Evolutionary conservation across 192 early-diverging fungal genomes (phyloP).

Genomic region (Paraglomus occultum): DNA sequence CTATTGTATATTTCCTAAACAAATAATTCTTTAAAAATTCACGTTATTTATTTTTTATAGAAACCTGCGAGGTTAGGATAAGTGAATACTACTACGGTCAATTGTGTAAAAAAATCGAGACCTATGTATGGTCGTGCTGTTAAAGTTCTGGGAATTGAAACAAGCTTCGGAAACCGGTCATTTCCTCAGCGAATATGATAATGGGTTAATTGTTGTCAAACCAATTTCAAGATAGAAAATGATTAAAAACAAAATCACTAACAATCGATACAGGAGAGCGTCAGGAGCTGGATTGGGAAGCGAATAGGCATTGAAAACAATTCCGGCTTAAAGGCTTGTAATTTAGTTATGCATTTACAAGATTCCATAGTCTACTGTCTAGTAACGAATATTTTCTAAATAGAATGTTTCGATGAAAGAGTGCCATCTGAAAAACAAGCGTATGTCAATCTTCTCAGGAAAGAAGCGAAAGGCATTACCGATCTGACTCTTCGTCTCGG

Average conservation of each 20-base stretch:
- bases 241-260: neutral
- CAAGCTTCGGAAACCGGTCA: neutral
- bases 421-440: conserved; percentile 7
- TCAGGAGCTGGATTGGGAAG: conserved; percentile 14
- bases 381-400: conserved; percentile 14
- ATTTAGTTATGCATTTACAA: conserved; percentile 13
- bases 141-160: conserved; percentile 1
- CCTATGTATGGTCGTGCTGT: neutral
- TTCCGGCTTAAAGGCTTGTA: conserved; percentile 16
- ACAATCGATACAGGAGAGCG: neutral
- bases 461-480: conserved; percentile 17
- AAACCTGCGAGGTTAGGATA: conserved; percentile 6
- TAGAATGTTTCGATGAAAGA: conserved; percentile 17
- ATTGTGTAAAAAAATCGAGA: conserved; percentile 4
- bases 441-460: conserved; percentile 3
- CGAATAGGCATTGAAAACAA: conserved; percentile 16
- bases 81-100: conserved; percentile 18
- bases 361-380: conserved; percentile 7
- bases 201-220: conserved; percentile 9
- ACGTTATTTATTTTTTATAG: conserved; percentile 16
- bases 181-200: conserved; percentile 11
- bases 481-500: neutral
- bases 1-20: conserved; percentile 26
- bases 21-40: neutral
- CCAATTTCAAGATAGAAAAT: conserved; percentile 17